Evolutionary conservation across 2,329 filamentous ascomycete genomes (phyloP).

Genomic region (Colletotrichum sp.): DNA sequence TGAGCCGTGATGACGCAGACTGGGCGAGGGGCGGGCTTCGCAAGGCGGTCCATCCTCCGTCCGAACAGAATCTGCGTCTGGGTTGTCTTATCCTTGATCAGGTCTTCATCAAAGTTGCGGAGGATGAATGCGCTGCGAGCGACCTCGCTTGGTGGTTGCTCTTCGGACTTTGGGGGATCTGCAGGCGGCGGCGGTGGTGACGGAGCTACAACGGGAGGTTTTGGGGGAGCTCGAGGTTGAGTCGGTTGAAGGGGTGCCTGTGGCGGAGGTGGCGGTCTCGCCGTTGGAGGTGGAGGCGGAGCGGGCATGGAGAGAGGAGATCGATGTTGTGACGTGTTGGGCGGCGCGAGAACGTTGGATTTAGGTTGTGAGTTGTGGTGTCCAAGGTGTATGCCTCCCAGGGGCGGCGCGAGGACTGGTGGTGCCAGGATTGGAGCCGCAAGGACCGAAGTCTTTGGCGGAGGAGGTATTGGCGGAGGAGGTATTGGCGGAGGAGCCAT

Average conservation of each 20-base stretch:
- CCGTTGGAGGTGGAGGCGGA: conserved; percentile 27
- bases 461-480: conserved; percentile 2
- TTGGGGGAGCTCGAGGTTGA: conserved; percentile 14
- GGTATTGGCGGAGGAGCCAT: conserved; percentile 3
- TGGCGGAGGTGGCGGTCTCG: conserved; percentile 22
- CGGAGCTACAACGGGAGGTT: not conserved
- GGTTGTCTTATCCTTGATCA: conserved; percentile 59
- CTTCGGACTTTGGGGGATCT: conserved; percentile 1
- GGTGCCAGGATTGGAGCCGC: conserved; percentile 40
- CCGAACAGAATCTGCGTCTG: conserved; percentile 66
- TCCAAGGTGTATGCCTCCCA: conserved; percentile 31
- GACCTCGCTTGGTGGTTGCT: conserved; percentile 38
- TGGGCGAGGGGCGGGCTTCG: conserved; percentile 55
- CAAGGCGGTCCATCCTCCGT: conserved; percentile 59
- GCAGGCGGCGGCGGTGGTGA: conserved; percentile 24
- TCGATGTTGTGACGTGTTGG: conserved; percentile 44
- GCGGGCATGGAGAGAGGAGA: conserved; percentile 39
- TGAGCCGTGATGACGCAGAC: conserved; percentile 85
- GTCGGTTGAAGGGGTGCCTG: conserved; percentile 20
- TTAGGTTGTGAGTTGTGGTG: conserved; percentile 37
- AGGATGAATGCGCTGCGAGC: conserved; percentile 64
- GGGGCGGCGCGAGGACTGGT: conserved; percentile 41
- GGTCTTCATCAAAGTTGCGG: conserved; percentile 63
- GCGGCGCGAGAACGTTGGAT: conserved; percentile 49
- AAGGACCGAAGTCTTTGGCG: conserved; percentile 31